phyloP scores from a whole-genome alignment of 1,284 basidiomycete species.

The Leccinum griseonigrum region DNA sequence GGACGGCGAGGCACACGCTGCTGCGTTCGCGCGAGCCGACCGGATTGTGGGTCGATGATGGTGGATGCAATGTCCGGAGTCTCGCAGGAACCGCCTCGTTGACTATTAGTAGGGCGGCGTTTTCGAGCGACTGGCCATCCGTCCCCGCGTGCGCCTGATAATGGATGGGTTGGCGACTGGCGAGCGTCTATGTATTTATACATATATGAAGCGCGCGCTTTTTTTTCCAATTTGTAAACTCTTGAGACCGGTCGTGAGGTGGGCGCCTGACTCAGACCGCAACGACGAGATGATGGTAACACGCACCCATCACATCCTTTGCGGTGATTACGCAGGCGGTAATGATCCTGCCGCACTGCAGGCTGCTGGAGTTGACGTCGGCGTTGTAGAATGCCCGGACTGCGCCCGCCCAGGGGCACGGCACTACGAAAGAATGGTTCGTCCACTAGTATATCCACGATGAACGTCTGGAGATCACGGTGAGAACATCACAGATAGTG shows the following conservation, averaged over 20 bases:
- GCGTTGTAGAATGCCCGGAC: slow-evolving; percentile 20
- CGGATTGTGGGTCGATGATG: slow-evolving; percentile 10
- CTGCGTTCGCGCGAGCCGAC: slow-evolving; percentile 6
- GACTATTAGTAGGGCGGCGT: slow-evolving; percentile 6
- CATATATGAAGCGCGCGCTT: not conserved
- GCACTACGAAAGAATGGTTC: slow-evolving; percentile 4
- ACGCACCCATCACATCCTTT: slow-evolving; percentile 18
- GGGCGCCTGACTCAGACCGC: not conserved
- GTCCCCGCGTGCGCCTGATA: slow-evolving; percentile 7
- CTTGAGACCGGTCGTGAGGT: not conserved
- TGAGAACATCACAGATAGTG: slow-evolving; percentile 3
- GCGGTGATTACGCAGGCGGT: slow-evolving; percentile 6
- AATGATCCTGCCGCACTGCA: slow-evolving; percentile 11
- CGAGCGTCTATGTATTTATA: slow-evolving; percentile 4
- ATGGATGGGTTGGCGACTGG: slow-evolving; percentile 15
- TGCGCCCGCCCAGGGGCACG: slow-evolving; percentile 15
- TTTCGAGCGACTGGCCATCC: slow-evolving; percentile 16
- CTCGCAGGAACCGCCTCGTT: slow-evolving; percentile 15
- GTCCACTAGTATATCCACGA: not conserved
- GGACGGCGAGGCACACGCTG: slow-evolving; percentile 1
- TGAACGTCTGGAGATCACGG: not conserved
- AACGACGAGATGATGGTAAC: slow-evolving; percentile 2
- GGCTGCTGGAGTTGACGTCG: slow-evolving; percentile 18
- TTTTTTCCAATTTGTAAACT: not conserved
- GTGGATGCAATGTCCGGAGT: slow-evolving; percentile 11